These are phyloP conservation scores for Hansenula anomala DNA, from an alignment of 1,139 yeast genomes.

Conservation along the genomic window DNA sequence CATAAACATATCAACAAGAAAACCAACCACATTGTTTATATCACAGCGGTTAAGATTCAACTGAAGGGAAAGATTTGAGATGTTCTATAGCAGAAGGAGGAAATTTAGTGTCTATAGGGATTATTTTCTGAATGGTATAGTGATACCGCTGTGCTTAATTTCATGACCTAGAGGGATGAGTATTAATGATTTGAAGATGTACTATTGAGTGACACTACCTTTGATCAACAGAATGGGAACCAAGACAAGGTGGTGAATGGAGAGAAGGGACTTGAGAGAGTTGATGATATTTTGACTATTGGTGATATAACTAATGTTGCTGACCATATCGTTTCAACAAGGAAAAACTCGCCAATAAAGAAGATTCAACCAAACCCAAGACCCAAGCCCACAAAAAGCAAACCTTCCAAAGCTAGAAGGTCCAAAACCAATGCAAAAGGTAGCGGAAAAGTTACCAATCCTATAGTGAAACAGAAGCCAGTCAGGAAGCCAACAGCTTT, in stretches of 20 bases:
- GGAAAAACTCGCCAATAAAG: neutral
- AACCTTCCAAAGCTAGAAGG: too few species aligned
- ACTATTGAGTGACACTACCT: constrained; percentile 13
- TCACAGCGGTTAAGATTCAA: too few species aligned
- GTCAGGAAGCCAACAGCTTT: neutral
- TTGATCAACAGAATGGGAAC: neutral
- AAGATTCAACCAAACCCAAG: neutral
- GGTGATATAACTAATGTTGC: constrained; percentile 1
- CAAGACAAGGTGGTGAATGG: neutral
- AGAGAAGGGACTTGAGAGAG: neutral
- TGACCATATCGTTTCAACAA: neutral
- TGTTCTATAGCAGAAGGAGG: constrained; percentile 16
- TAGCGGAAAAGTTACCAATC: too few species aligned
- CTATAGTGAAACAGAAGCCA: too few species aligned
- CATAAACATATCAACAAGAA: too few species aligned
- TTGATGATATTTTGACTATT: neutral
- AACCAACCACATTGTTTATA: too few species aligned
- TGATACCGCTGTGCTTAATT: too few species aligned
- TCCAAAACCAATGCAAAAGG: too few species aligned
- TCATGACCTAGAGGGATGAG: too few species aligned
- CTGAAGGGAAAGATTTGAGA: neutral
- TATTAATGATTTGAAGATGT: constrained; percentile 1
- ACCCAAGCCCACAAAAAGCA: neutral
- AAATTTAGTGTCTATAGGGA: constrained; percentile 11
- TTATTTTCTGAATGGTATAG: constrained; percentile 5